These are phyloP conservation scores for Globisporangium megalacanthum DNA, from an alignment of 352 stramenopile species.

Conservation along the genomic window DNA sequence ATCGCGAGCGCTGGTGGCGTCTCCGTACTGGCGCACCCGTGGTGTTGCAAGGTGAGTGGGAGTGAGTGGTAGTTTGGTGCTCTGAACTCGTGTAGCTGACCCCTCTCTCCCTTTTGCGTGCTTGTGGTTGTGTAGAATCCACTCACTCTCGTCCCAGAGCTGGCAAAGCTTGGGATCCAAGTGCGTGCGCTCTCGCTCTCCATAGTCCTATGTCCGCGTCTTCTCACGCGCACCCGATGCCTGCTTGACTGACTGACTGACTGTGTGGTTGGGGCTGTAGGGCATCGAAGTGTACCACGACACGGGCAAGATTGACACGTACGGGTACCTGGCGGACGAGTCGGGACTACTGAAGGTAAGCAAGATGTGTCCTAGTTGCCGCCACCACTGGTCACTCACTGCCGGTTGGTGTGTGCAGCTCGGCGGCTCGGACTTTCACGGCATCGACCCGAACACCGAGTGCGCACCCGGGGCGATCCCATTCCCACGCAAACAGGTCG, in stretches of 20 bases:
- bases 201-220: background rate
- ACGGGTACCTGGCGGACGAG: slow-evolving; percentile 67
- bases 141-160: slow-evolving; percentile 55
- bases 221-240: background rate
- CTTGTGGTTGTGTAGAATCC: slow-evolving; percentile 34
- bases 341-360: slow-evolving; percentile 62
- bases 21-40: slow-evolving; percentile 80
- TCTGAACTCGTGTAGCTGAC: background rate
- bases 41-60: slow-evolving; percentile 67
- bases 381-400: background rate
- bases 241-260: background rate
- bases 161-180: slow-evolving; percentile 73
- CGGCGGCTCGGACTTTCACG: slow-evolving; percentile 82
- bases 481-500: slow-evolving; percentile 62
- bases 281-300: slow-evolving; percentile 83
- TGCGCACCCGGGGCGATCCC: slow-evolving; percentile 69
- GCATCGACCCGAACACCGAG: slow-evolving; percentile 67
- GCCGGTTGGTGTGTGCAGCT: slow-evolving; percentile 28
- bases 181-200: slow-evolving; percentile 14
- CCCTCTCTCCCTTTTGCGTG: background rate
- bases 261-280: slow-evolving; percentile 15
- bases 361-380: background rate
- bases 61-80: background rate
- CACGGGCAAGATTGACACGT: slow-evolving; percentile 76
- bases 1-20: slow-evolving; percentile 75